A percentile compares a stretch with the other conserved stretches of the same genome.
Conservation (phyloP, 768 basidiomycete genomes). For the Hygrophorus pudorinus region DNA sequence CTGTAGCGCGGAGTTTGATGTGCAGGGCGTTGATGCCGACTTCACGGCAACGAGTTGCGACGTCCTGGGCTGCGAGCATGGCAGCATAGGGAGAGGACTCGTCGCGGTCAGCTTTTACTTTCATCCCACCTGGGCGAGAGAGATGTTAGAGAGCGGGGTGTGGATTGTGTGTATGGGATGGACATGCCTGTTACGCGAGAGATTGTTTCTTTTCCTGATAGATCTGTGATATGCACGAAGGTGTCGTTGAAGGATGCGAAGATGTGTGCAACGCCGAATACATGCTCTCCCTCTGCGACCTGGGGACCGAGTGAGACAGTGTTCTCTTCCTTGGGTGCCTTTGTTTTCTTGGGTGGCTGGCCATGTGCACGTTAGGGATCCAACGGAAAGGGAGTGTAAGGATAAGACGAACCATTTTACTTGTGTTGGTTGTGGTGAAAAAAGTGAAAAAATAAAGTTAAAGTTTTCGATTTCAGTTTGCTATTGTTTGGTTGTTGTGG, state of each 20-base stretch:
- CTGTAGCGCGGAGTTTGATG: constrained; percentile 98
- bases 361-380: constrained; percentile 40
- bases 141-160: too few relatives aligned
- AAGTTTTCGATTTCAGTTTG: too few relatives aligned
- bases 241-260: constrained; percentile 99
- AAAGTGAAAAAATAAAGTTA: too few relatives aligned
- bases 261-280: constrained; percentile 98
- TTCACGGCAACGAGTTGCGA: constrained; percentile 92
- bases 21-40: constrained; percentile 98
- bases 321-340: constrained; percentile 69
- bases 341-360: constrained; percentile 79
- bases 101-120: constrained; percentile 99
- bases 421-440: too few relatives aligned
- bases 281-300: constrained; percentile 91
- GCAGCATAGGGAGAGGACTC: constrained; percentile 97
- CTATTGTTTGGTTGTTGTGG: too few relatives aligned
- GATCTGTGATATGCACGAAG: constrained; percentile 98
- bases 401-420: background rate
- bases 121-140: constrained; percentile 95
- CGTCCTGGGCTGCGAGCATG: constrained; percentile 98
- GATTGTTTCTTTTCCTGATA: constrained; percentile 98
- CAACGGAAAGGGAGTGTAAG: too few relatives aligned
- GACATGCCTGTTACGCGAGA: constrained; percentile 98
- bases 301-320: constrained; percentile 91
- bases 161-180: too few relatives aligned